Evolutionary conservation across 2,329 filamentous ascomycete genomes (phyloP), one percentile per base, ranked within the genome.

Genomic region (Ilyonectria destructans): DNA sequence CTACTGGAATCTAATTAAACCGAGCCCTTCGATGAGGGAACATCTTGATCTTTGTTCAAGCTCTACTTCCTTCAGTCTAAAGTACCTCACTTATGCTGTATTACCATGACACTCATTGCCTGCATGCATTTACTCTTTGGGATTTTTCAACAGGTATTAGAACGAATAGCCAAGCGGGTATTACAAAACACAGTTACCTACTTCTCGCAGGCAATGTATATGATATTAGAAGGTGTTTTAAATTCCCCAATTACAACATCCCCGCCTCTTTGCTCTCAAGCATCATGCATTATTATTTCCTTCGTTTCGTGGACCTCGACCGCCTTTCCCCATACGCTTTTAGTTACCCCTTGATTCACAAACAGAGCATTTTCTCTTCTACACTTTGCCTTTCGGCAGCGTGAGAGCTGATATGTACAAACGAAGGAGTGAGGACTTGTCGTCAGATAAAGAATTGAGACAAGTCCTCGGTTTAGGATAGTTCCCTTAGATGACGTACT

Each of bases 401-500:
- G 26, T 51, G 19, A 46, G 37, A 37, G 52, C 35, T 43, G 51
- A 48, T 54, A 52, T 56, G 10, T 67, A 59, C 65, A 21, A 19
- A 55, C 26, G 10, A 67, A 71, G 45, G 10, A 33, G 51, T n/a
- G n/a, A 58, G 58, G 35, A 63, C 52, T 15, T 12, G 12, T 15
- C 19, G 23, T 49, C 37, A 40, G 21, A 40, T 6, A n/a, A 37
- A 48, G 15, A 43, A 37, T 48, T 33, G 12, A 71, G 46, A 46
- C 3, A 31, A 2, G 40, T 45, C 57, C 57, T 29, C n/a, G 17
- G 12, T 51, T n/a, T 58, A 17, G 51, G 9, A 10, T 35, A 17
- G 26, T n/a, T 49, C 23, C 29, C 61, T 80, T 79, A 85, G 67
- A 85, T 81, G 69, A 85, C 79, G 72, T 84, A 84, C 83, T 85